A percentile compares a stretch with the other conserved stretches of the same genome.
Conservation (phyloP, 768 basidiomycete species). For the Tricholoma terreum region DNA sequence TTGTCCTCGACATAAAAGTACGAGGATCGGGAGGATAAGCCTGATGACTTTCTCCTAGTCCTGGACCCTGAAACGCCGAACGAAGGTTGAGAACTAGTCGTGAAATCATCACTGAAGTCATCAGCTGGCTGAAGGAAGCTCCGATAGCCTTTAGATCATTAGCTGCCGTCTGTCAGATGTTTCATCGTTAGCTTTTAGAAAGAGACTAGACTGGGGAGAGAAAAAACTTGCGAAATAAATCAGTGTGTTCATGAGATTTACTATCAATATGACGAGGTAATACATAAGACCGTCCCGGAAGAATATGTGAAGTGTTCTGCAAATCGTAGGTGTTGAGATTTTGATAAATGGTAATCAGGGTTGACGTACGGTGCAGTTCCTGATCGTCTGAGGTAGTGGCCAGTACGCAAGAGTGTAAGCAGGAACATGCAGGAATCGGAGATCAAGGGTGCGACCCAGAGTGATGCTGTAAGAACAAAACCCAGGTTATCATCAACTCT, state of each 20-base stretch:
- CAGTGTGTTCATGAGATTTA: constrained; percentile 24
- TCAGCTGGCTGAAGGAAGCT: constrained; percentile 29
- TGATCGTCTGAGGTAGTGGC: constrained; percentile 7
- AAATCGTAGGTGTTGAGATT: neutral
- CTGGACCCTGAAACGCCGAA: too few species aligned
- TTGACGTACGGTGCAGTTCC: constrained; percentile 12
- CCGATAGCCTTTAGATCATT: constrained; percentile 28
- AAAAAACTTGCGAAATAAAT: constrained; percentile 23
- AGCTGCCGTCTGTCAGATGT: constrained; percentile 21
- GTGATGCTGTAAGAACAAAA: constrained; percentile 13
- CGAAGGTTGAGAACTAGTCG: constrained; percentile 31
- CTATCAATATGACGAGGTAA: constrained; percentile 24
- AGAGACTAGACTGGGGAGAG: too few species aligned
- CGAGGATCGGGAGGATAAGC: too few species aligned
- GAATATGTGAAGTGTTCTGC: constrained; percentile 21
- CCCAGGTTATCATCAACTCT: neutral
- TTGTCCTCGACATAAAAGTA: neutral
- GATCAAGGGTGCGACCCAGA: constrained; percentile 25
- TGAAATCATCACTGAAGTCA: constrained; percentile 27
- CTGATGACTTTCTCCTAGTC: too few species aligned
- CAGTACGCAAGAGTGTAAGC: constrained; percentile 11
- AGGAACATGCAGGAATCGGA: constrained; percentile 13
- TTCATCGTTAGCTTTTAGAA: too few species aligned
- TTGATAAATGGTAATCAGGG: neutral
- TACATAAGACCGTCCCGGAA: constrained; percentile 27